phyloP scores from a whole-genome alignment of 352 stramenopile genomes.

The Globisporangium barbulae region DNA sequence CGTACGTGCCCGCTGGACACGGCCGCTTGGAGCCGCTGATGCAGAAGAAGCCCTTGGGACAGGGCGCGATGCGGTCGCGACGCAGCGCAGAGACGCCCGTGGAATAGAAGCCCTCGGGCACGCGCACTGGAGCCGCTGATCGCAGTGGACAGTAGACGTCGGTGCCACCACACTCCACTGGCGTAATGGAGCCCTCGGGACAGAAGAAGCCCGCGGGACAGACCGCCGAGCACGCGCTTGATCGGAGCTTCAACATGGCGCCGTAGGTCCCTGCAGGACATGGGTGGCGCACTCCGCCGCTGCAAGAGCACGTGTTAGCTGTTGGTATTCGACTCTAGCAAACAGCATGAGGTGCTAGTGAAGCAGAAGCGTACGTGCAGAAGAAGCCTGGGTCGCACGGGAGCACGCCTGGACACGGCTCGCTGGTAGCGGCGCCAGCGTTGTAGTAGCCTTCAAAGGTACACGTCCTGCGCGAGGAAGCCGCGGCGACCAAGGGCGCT shows the following conservation, averaged over 20 bases:
- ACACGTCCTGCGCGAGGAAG: conserved; percentile 18
- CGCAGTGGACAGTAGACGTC: conserved; percentile 58
- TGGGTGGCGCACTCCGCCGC: conserved; percentile 25
- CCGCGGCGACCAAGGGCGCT: not conserved
- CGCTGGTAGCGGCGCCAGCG: conserved; percentile 31
- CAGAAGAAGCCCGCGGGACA: conserved; percentile 73
- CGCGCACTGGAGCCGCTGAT: conserved; percentile 24
- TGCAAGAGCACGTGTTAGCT: conserved; percentile 10
- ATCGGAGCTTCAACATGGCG: conserved; percentile 30
- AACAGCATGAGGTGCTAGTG: not conserved
- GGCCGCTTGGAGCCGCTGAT: conserved; percentile 24
- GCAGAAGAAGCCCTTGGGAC: conserved; percentile 61
- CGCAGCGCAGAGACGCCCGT: conserved; percentile 23
- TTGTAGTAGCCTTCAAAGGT: conserved; percentile 54
- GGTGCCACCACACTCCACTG: conserved; percentile 40
- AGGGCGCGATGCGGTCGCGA: conserved; percentile 35
- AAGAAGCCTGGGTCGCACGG: conserved; percentile 51
- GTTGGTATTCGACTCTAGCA: not conserved
- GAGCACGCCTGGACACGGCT: conserved; percentile 35
- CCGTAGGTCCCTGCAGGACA: conserved; percentile 73
- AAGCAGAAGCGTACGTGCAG: conserved; percentile 44
- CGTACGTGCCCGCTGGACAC: conserved; percentile 61
- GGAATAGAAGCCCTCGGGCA: conserved; percentile 46
- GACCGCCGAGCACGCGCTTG: conserved; percentile 39
- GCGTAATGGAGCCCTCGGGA: conserved; percentile 28